Evolutionary conservation across 352 stramenopile species (phyloP).

Genomic region (Globisporangium okanoganense): DNA sequence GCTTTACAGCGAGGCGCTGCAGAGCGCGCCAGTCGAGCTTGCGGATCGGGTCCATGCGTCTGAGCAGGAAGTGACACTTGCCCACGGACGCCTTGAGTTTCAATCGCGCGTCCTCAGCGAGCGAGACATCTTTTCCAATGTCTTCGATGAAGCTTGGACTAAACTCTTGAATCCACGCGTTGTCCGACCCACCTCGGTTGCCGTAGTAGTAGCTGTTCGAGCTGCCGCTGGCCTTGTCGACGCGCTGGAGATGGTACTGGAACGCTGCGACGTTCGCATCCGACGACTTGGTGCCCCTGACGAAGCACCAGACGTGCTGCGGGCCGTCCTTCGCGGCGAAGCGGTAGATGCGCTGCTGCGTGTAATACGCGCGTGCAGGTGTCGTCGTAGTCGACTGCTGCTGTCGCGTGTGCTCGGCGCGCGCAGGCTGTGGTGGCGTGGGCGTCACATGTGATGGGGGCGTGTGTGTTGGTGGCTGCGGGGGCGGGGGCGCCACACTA

Average conservation of each 20-base stretch:
- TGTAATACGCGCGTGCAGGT: not conserved
- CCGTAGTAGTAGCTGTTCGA: not conserved
- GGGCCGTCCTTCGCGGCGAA: not conserved
- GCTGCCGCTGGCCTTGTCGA: not conserved
- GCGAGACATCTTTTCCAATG: not conserved
- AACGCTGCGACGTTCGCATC: not conserved
- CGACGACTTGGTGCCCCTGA: not conserved
- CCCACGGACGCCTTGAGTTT: conserved; percentile 2
- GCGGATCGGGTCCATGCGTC: not conserved
- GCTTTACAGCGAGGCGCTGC: not conserved
- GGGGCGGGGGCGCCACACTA: not conserved
- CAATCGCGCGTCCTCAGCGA: not conserved
- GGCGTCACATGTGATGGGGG: not conserved
- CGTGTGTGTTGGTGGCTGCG: not conserved
- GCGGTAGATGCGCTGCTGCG: conserved; percentile 2
- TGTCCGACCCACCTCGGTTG: not conserved
- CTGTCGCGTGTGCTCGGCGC: not conserved
- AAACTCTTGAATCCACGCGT: not conserved
- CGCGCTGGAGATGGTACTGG: conserved; percentile 3
- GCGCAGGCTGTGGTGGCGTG: not conserved
- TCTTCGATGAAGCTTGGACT: not conserved
- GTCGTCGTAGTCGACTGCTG: not conserved
- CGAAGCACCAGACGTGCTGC: not conserved
- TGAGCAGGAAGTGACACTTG: conserved; percentile 1
- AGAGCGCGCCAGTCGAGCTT: not conserved